These are phyloP conservation scores for Xylaria arbuscula DNA, from an alignment of 2,329 filamentous ascomycete genomes.

Conservation along the genomic window DNA sequence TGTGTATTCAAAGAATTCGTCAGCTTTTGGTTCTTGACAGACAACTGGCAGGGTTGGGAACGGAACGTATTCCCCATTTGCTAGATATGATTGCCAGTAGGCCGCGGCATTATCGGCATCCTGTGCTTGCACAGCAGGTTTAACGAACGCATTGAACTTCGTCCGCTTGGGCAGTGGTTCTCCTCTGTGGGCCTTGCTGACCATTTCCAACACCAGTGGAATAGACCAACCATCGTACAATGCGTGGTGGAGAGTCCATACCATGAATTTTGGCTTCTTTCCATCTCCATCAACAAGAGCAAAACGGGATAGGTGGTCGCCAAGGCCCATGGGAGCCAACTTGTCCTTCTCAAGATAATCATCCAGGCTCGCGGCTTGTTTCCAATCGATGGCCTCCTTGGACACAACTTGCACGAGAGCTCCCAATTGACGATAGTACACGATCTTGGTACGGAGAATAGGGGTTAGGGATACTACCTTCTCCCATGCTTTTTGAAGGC, in stretches of 20 bases:
- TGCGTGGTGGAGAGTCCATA: slow-evolving; percentile 10
- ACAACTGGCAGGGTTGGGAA: slow-evolving; percentile 1
- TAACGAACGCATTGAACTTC: slow-evolving; percentile 5
- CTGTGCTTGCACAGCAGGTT: neutral
- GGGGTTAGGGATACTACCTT: slow-evolving; percentile 1
- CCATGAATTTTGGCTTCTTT: slow-evolving; percentile 2
- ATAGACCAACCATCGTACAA: neutral
- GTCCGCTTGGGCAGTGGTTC: neutral
- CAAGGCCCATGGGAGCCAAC: neutral
- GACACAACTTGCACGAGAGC: slow-evolving; percentile 1
- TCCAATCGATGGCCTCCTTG: neutral
- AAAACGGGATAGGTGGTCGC: neutral
- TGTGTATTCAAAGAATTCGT: slow-evolving; percentile 1
- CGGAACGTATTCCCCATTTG: slow-evolving; percentile 6
- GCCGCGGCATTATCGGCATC: neutral
- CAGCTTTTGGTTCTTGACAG: neutral
- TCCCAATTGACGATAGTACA: slow-evolving; percentile 1
- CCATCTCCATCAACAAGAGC: slow-evolving; percentile 2
- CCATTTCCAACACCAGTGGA: slow-evolving; percentile 4
- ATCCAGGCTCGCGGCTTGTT: neutral
- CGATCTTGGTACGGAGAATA: slow-evolving; percentile 4
- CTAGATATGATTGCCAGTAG: slow-evolving; percentile 8
- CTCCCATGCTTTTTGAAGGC: neutral
- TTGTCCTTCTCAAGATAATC: neutral
- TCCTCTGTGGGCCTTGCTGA: slow-evolving; percentile 3